Base-by-base conservation (phyloP, 495 filamentous ascomycete genomes). In the Hypoxylon lenormandii region DNA sequence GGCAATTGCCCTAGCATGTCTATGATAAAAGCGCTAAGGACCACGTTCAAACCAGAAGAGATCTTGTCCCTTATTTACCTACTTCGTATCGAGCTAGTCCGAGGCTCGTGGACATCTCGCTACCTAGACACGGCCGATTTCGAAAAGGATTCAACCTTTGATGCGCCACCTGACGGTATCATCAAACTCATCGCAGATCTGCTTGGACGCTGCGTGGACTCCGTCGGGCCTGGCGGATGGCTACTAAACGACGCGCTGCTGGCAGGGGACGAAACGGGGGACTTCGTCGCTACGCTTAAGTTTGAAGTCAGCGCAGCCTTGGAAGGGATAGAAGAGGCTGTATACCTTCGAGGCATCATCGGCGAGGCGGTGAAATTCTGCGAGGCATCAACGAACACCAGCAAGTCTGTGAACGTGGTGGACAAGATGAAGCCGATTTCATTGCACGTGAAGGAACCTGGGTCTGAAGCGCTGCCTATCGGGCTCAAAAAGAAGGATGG, bases 201-300 rank as follows among this genome's bases (percentile, higher is more conserved):
- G 6, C 83, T 97, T 33, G 90, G 86, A 72, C 88, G 89, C 66
- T 88, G 91, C 40, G 82, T 97, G 8, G 93, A 97, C 79, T 88
- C 92, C 8, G 85, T 97, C n/a, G 92, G 93, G 8, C 83, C 91
- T 15, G 89, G 85, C 11, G 92, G 92, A 26, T 97, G 91, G 91
- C 86, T 97, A 52, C 80, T 87, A 5, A 87, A 87, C 36, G 82
- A 84, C 26, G 76, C 82, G 4, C 77, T 83, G 42, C 67, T 83
- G n/a, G 78, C 80, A 5, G 81, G 82, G 18, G 80, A 84, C 22
- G 77, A 87, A 18, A 79, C 82, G 3, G 85, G 87, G 45, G 87
- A 90, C 69, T 83, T 91, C 51, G 86, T 94, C 46, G 74, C 81
- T 0, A 84, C 88, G 58, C 87, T 96, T 77, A 87, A 87, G 66